These are phyloP conservation scores for Solanum chaucha DNA, from an alignment of 257 asterid species.

Conservation along the genomic window DNA sequence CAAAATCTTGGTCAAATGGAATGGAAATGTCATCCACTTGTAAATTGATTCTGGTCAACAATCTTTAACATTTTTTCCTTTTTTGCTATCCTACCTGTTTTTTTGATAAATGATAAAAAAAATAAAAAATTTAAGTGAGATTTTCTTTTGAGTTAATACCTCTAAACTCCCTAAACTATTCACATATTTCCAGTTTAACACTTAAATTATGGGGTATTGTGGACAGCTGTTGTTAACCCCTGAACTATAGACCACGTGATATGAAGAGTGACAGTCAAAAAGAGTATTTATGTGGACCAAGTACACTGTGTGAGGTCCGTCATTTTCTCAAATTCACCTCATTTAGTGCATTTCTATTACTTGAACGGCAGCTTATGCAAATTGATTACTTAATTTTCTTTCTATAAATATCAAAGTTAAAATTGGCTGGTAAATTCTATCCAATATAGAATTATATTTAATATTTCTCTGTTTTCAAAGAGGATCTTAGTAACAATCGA, in stretches of 20 bases:
- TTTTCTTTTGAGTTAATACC: not conserved
- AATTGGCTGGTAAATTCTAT: not conserved
- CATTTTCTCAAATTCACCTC: not conserved
- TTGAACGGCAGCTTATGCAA: not conserved
- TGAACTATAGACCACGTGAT: not conserved
- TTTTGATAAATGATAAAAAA: not conserved
- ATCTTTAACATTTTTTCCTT: not conserved
- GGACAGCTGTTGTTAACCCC: not conserved
- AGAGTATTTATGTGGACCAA: not conserved
- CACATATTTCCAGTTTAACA: not conserved
- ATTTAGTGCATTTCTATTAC: not conserved
- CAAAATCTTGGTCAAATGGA: not conserved
- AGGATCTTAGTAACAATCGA: not conserved
- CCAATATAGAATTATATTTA: not conserved
- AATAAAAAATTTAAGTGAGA: not conserved
- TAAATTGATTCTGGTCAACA: not conserved
- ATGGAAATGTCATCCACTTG: not conserved
- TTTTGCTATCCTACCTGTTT: not conserved
- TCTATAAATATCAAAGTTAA: not conserved
- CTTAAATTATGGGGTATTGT: not conserved
- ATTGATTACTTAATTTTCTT: not conserved
- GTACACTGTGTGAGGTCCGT: not conserved
- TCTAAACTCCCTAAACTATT: not conserved
- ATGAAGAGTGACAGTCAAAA: not conserved
- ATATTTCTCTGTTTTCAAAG: not conserved